Conservation (phyloP, 2,329 filamentous ascomycete genomes). For the Tolypocladium cylindrosporum region DNA sequence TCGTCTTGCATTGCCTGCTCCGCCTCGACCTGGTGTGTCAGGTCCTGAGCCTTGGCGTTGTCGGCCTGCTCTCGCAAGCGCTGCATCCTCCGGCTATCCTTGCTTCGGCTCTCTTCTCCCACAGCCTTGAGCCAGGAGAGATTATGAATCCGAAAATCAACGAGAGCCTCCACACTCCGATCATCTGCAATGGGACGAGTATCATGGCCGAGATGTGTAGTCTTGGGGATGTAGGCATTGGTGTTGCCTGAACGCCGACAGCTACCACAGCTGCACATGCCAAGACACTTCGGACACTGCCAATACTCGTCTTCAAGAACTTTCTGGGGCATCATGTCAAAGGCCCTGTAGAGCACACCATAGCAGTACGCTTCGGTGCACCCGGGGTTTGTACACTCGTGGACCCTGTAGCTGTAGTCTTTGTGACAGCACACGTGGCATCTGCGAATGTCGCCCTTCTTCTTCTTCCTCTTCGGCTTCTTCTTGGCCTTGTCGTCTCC, state of each 20-base stretch:
- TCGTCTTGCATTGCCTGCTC: conserved; percentile 11
- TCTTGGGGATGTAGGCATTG: conserved; percentile 74
- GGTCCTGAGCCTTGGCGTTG: conserved; percentile 43
- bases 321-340: conserved; percentile 77
- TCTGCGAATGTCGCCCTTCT: conserved; percentile 42
- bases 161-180: conserved; percentile 78
- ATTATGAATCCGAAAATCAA: conserved; percentile 87
- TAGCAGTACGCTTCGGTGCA: conserved; percentile 82
- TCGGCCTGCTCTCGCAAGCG: conserved; percentile 45
- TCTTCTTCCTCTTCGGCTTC: conserved; percentile 45
- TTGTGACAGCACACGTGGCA: conserved; percentile 81
- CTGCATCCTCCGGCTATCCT: conserved; percentile 48
- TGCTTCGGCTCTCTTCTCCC: conserved; percentile 47
- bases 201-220: conserved; percentile 81
- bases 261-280: conserved; percentile 76
- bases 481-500: conserved; percentile 50
- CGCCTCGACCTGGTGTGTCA: conserved; percentile 19
- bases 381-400: conserved; percentile 58
- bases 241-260: conserved; percentile 62
- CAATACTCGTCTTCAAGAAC: conserved; percentile 74
- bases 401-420: conserved; percentile 77
- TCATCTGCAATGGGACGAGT: conserved; percentile 85
- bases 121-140: conserved; percentile 64
- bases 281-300: conserved; percentile 79
- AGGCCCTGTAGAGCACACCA: conserved; percentile 82